A percentile compares a stretch with the other conserved stretches of the same genome.
Conservation (phyloP, 305 asterid species). For the Fraxinus platypoda region DNA sequence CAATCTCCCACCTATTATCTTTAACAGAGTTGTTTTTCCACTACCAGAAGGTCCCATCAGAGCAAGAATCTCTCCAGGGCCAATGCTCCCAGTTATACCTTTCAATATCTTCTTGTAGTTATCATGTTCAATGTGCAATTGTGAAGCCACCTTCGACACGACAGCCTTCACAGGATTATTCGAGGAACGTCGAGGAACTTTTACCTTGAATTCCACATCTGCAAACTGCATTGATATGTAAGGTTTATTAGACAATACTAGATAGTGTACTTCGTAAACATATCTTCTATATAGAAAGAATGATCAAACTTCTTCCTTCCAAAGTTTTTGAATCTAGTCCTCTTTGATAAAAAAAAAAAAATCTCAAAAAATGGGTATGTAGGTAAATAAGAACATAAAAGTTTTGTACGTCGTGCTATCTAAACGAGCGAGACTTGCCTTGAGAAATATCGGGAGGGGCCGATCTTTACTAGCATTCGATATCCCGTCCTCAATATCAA, state of each 20-base stretch:
- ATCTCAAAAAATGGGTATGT: neutral
- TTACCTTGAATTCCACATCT: slow-evolving; percentile 82
- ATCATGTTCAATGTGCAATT: slow-evolving; percentile 41
- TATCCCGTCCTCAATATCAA: slow-evolving; percentile 55
- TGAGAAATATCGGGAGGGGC: slow-evolving; percentile 81
- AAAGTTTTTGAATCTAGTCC: neutral
- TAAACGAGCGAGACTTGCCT: slow-evolving; percentile 36
- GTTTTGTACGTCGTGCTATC: neutral
- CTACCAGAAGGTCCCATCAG: slow-evolving; percentile 98
- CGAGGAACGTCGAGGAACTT: slow-evolving; percentile 35
- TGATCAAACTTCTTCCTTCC: neutral
- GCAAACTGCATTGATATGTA: slow-evolving; percentile 51
- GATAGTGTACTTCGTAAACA: neutral
- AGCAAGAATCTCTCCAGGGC: slow-evolving; percentile 85
- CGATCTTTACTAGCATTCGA: slow-evolving; percentile 35
- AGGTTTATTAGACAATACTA: neutral
- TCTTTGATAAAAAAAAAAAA: neutral
- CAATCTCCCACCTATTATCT: slow-evolving; percentile 73
- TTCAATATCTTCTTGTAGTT: slow-evolving; percentile 74
- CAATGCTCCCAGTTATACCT: slow-evolving; percentile 77
- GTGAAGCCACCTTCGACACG: slow-evolving; percentile 56
- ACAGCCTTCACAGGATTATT: slow-evolving; percentile 60
- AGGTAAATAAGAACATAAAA: neutral
- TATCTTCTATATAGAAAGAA: neutral
- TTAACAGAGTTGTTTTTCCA: slow-evolving; percentile 79